A percentile compares a stretch with the other conserved stretches of the same genome.
phyloP scores from a whole-genome alignment of 2,329 filamentous ascomycete species.

The Chrysosporium keratinophilum region DNA sequence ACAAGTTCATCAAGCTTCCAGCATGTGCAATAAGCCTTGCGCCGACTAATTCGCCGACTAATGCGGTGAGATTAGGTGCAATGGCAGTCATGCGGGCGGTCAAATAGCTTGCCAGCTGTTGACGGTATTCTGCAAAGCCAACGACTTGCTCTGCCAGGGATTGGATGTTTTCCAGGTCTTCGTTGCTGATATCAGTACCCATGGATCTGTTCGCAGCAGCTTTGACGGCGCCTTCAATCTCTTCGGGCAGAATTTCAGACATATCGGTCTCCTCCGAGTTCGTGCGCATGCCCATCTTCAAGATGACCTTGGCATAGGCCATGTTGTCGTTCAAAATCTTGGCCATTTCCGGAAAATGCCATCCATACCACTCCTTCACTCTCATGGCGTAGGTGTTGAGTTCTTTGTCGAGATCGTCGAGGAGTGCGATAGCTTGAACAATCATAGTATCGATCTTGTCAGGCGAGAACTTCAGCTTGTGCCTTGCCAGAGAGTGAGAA shows the following conservation, averaged over 20 bases:
- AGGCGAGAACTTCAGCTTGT: slow-evolving; percentile 97
- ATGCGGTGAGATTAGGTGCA: slow-evolving; percentile 85
- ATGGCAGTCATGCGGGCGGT: slow-evolving; percentile 92
- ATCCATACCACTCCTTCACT: slow-evolving; percentile 99
- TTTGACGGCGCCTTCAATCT: slow-evolving; percentile 86
- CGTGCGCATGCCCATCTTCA: slow-evolving; percentile 79
- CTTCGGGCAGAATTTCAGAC: slow-evolving; percentile 83
- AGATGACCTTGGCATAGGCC: slow-evolving; percentile 79
- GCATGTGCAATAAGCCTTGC: slow-evolving; percentile 90
- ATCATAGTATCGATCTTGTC: slow-evolving; percentile 99
- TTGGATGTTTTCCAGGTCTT: slow-evolving; percentile 88
- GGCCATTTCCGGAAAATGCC: slow-evolving; percentile 98
- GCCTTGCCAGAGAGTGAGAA: slow-evolving; percentile 88
- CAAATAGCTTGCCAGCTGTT: slow-evolving; percentile 79
- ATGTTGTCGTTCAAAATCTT: slow-evolving; percentile 96
- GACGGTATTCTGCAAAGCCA: slow-evolving; percentile 79
- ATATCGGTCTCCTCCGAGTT: slow-evolving; percentile 69
- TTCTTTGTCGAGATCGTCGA: slow-evolving; percentile 97
- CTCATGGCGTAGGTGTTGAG: slow-evolving; percentile 98
- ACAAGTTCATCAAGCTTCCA: slow-evolving; percentile 85
- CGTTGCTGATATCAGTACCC: slow-evolving; percentile 90
- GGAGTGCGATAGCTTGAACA: slow-evolving; percentile 84
- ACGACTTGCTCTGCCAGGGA: slow-evolving; percentile 89
- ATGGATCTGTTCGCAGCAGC: slow-evolving; percentile 92
- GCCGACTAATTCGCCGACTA: slow-evolving; percentile 87